Base-by-base conservation (phyloP, 495 filamentous ascomycete genomes). In the Apiosordaria backusii region DNA sequence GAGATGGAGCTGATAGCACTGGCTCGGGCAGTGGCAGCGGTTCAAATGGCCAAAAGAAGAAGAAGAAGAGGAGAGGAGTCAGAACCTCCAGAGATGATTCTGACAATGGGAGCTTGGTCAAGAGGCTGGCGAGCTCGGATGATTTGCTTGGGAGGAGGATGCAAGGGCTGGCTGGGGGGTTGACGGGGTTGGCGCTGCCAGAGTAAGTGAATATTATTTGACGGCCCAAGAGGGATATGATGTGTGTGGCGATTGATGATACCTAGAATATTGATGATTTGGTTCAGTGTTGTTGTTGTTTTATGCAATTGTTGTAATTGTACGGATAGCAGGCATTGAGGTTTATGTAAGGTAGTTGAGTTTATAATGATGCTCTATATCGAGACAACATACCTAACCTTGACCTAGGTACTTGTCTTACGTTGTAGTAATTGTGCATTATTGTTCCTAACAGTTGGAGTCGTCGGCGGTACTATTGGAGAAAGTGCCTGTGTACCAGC, bases 81-180 rank as follows among this genome's bases (percentile, higher is more conserved):
- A 9, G 40, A 67, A 45, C 15, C 50, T 60, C 45, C 66, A 74
- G 68, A 65, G 18, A 45, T 45, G 54, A 54, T 71, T 2, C 9
- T 45, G 35, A 45, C 9, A 45, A 45, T 13, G 35, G 35, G 35
- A 90, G 89, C 69, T 77, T 92, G 62, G 85, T 89, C 4, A 91
- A 89, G 75, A 61, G 59, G 59, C 77, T 97, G 29, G 87, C 87
- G 27, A 96, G 91, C 72, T 87, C 89, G 67, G 92, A 96, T 66
- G 92, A 97, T 81, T 73, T 97, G 63, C 75, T 98, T 16, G 87
- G 89, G 6, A 80, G 93, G 62, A 80, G 93, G 53, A 98, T 98
- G 93, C 86, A 90, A 71, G 91, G 90, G 5, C 75, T 98, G 25
- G 88, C 91, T 6, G 87, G 89, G 4, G 86, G 90, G 10, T 80